phyloP scores from a whole-genome alignment of 1,284 basidiomycete genomes.

The Dichomitus squalens region DNA sequence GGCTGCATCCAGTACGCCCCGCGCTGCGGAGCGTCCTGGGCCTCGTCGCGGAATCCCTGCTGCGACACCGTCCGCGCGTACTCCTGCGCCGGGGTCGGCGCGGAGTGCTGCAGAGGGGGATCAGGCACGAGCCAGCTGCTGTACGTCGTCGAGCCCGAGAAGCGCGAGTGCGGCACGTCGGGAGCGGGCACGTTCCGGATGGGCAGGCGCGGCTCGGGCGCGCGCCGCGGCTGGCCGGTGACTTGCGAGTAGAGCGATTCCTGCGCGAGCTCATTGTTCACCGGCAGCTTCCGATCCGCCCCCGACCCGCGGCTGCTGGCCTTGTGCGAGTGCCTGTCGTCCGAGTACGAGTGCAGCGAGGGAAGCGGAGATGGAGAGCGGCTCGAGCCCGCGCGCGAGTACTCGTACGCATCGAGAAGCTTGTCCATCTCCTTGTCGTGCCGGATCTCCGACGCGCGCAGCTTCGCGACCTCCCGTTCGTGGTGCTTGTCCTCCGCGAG shows the following conservation, averaged over 20 bases:
- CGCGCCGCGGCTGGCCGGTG: slow-evolving; percentile 59
- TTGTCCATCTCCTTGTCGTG: slow-evolving; percentile 52
- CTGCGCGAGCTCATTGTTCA: slow-evolving; percentile 40
- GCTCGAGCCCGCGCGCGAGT: slow-evolving; percentile 40
- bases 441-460: slow-evolving; percentile 46
- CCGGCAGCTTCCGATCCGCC: background rate
- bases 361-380: slow-evolving; percentile 41
- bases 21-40: slow-evolving; percentile 18
- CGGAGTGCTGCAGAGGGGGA: slow-evolving; percentile 26
- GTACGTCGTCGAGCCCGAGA: slow-evolving; percentile 45
- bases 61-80: slow-evolving; percentile 51
- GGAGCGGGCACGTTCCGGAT: slow-evolving; percentile 42
- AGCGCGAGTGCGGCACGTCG: slow-evolving; percentile 45
- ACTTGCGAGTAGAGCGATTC: slow-evolving; percentile 69
- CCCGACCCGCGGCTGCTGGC: slow-evolving; percentile 15
- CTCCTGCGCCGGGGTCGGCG: slow-evolving; percentile 58
- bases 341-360: slow-evolving; percentile 31
- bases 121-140: slow-evolving; percentile 28
- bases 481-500: slow-evolving; percentile 55
- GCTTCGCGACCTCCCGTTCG: slow-evolving; percentile 47
- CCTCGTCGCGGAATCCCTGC: slow-evolving; percentile 23
- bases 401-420: slow-evolving; percentile 54
- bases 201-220: slow-evolving; percentile 69
- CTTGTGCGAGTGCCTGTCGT: slow-evolving; percentile 19
- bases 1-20: slow-evolving; percentile 38